These are phyloP conservation scores for Xylaria bambusicola DNA, from an alignment of 495 filamentous ascomycete genomes.

Conservation along the genomic window DNA sequence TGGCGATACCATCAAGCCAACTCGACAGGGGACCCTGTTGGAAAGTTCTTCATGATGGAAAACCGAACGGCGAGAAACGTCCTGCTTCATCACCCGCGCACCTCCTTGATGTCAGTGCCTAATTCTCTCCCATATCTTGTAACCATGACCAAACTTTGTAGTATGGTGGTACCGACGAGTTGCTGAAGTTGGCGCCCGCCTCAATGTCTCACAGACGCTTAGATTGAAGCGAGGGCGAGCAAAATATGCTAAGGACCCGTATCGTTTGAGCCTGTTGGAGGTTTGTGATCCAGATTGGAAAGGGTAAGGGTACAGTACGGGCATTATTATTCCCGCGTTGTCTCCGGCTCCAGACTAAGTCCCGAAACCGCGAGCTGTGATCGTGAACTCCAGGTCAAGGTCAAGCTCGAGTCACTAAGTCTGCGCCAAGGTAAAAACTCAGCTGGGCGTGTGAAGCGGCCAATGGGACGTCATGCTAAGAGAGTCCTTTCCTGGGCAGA, in stretches of 20 bases:
- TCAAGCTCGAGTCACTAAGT: constrained; percentile 16
- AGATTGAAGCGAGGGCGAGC: too few relatives aligned
- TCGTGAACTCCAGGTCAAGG: constrained; percentile 26
- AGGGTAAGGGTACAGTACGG: not conserved
- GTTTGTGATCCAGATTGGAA: constrained; percentile 1
- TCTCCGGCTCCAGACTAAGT: constrained; percentile 23
- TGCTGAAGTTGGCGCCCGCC: not conserved
- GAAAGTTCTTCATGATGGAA: constrained; percentile 5
- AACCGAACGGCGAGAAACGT: not conserved
- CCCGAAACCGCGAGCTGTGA: constrained; percentile 32
- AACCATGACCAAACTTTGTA: not conserved
- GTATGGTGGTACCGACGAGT: constrained; percentile 6
- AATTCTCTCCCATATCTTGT: constrained; percentile 3
- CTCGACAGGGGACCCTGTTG: constrained; percentile 18
- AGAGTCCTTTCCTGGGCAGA: constrained; percentile 14
- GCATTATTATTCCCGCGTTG: constrained; percentile 11
- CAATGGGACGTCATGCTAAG: constrained; percentile 24
- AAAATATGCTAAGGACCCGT: not conserved
- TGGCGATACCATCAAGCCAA: constrained; percentile 5
- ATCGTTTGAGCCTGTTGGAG: not conserved
- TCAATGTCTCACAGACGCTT: too few relatives aligned
- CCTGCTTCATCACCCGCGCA: constrained; percentile 14
- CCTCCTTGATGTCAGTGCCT: constrained; percentile 14
- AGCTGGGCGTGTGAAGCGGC: constrained; percentile 33
- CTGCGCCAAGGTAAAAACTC: constrained; percentile 16